Evolutionary conservation across 768 basidiomycete genomes (phyloP).

Genomic region (Galerina sulciceps): DNA sequence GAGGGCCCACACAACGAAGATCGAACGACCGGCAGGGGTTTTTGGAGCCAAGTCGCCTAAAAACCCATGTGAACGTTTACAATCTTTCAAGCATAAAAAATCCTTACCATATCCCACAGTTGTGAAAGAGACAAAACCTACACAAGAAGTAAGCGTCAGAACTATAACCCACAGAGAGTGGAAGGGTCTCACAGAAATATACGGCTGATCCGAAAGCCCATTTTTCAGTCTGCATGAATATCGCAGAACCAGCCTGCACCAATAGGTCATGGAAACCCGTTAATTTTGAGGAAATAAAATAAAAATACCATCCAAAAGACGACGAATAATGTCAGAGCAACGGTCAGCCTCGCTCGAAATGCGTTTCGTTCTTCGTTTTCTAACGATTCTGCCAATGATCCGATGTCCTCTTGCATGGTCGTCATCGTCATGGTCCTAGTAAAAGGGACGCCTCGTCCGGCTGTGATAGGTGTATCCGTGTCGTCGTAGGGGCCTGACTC

Average conservation of each 20-base stretch:
- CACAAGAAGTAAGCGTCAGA: not conserved
- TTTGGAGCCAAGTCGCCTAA: slow-evolving; percentile 63
- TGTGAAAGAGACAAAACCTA: slow-evolving; percentile 75
- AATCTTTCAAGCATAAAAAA: not conserved
- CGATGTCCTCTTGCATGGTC: slow-evolving; percentile 32
- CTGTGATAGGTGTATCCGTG: not conserved
- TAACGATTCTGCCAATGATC: slow-evolving; percentile 31
- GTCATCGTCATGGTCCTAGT: slow-evolving; percentile 17
- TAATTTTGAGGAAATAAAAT: not conserved
- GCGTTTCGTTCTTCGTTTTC: slow-evolving; percentile 56
- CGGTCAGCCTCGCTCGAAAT: slow-evolving; percentile 55
- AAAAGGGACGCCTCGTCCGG: slow-evolving; percentile 15
- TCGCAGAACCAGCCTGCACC: slow-evolving; percentile 62
- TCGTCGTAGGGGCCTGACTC: slow-evolving; percentile 5
- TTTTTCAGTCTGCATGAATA: slow-evolving; percentile 70
- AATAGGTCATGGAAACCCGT: not conserved
- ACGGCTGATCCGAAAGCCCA: slow-evolving; percentile 68
- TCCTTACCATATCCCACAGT: slow-evolving; percentile 69
- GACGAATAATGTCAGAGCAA: slow-evolving; percentile 67
- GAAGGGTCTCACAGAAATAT: slow-evolving; percentile 67
- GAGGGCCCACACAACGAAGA: slow-evolving; percentile 82
- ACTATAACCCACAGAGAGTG: not conserved
- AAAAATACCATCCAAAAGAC: slow-evolving; percentile 77
- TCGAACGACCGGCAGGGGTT: slow-evolving; percentile 71
- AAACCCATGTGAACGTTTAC: not conserved